Base-by-base conservation (phyloP, 2,329 filamentous ascomycete genomes). In the Beauveria varroae region DNA sequence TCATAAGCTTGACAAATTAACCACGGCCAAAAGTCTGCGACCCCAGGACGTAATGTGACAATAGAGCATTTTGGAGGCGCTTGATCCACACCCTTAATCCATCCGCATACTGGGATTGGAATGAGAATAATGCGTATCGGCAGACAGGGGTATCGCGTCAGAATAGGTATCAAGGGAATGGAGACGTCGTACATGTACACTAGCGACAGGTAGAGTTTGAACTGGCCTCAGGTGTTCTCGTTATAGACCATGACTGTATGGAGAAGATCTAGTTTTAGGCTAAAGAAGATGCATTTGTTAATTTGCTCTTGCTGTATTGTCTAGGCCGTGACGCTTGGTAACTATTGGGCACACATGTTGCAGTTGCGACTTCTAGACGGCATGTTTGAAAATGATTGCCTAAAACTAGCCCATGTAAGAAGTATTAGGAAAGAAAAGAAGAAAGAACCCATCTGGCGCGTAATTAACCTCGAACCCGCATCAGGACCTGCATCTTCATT, bases 121-220 rank as follows among this genome's bases (percentile, higher is more conserved):
- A 57, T 30, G 49, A 57, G 47, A 58, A 47, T 41, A 55, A 61
- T 61, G 58, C 51, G 50, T 54, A 41, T 47, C 51, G 58, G 50
- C 40, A 41, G 58, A 10, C 9, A 24, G 24, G 47, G 65, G 63
- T 70, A 52, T 49, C 37, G 58, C 34, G 34, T 28, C 41, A 34
- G 26, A 34, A 55, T 24, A 55, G 30, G 51, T 41, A 50, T 41
- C 4, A 64, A 66, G 65, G 68, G 68, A 67, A 64, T 57, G 64
- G 30, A 54, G 65, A 70, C 65, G 66, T 71, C 69, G 73, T 74
- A 75, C 74, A 74, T 80, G 79, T 81, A 81, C 75, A 80, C 78
- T 80, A 80, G 74, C 79, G 72, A 73, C 73, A 76, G 75, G 74
- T 73, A 70, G 73, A 71, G 71, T 71, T 74, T 76, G 52, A 55